A percentile compares a stretch with the other conserved stretches of the same genome.
Conservation (phyloP, 2,329 filamentous ascomycete genomes). For the Fusarium dlaminii region DNA sequence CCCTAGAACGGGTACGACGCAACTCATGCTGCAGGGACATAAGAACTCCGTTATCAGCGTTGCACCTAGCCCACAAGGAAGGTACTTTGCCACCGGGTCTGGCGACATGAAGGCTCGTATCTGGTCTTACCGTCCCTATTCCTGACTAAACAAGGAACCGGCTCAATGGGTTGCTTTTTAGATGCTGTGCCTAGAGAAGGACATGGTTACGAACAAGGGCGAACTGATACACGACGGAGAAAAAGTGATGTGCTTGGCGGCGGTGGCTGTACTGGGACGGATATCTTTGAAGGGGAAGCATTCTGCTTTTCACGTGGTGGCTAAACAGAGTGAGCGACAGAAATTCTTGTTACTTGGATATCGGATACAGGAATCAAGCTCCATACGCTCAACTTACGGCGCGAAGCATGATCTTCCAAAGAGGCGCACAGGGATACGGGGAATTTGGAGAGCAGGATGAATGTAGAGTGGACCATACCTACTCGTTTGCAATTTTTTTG, state of each 20-base stretch:
- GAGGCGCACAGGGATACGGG: constrained; percentile 43
- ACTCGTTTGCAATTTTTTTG: constrained; percentile 35
- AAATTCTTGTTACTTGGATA: constrained; percentile 39
- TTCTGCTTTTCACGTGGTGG: constrained; percentile 17
- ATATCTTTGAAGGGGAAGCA: constrained; percentile 7
- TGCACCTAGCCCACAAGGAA: constrained; percentile 87
- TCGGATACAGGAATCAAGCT: constrained; percentile 28
- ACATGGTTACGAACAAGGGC: constrained; percentile 16
- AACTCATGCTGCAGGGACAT: constrained; percentile 98
- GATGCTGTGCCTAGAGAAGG: constrained; percentile 9
- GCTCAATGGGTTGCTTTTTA: constrained; percentile 25
- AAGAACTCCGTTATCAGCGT: constrained; percentile 99
- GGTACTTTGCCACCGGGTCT: constrained; percentile 93
- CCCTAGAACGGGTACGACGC: constrained; percentile 88
- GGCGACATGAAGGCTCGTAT: constrained; percentile 98
- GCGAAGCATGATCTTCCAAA: constrained; percentile 34
- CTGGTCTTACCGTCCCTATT: constrained; percentile 79
- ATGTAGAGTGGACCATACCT: constrained; percentile 17
- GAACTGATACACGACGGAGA: constrained; percentile 9
- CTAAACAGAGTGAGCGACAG: constrained; percentile 30
- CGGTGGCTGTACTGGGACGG: constrained; percentile 21
- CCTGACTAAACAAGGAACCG: constrained; percentile 40
- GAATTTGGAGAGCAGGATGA: constrained; percentile 38
- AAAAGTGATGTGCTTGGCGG: constrained; percentile 8
- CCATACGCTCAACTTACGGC: constrained; percentile 28